Conservation (phyloP, 75 land plant genomes). For the Pinus taeda region DNA sequence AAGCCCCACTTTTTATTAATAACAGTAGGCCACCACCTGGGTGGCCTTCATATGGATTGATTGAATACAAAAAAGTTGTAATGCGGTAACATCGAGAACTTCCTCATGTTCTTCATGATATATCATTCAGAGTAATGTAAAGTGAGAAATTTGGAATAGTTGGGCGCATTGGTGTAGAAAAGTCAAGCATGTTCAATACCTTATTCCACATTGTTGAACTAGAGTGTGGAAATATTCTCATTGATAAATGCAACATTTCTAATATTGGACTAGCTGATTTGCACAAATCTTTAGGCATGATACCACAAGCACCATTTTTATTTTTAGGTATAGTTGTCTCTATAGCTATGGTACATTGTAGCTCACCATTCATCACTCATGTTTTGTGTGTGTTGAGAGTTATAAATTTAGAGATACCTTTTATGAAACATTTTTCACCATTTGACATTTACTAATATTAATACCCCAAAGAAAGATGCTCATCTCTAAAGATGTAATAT, state of each 20-base stretch:
- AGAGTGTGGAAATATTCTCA: conserved; percentile 77
- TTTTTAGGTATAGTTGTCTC: conserved; percentile 69
- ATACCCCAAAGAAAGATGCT: too few relatives aligned
- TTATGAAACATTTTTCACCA: too few relatives aligned
- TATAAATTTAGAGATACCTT: too few relatives aligned
- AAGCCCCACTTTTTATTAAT: conserved; percentile 85
- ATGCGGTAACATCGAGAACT: conserved; percentile 88
- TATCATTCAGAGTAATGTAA: conserved; percentile 63
- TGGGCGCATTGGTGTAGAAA: conserved; percentile 97
- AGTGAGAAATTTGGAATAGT: conserved; percentile 91
- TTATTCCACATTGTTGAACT: conserved; percentile 88
- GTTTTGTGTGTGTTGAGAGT: background rate
- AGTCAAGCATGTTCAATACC: conserved; percentile 96
- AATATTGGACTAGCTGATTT: conserved; percentile 84
- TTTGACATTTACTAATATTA: too few relatives aligned
- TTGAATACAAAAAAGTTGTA: conserved; percentile 86
- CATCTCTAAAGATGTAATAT: too few relatives aligned
- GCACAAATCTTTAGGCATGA: conserved; percentile 79
- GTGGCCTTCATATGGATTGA: conserved; percentile 80
- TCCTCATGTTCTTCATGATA: conserved; percentile 80
- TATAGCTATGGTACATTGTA: conserved; percentile 5
- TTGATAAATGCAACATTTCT: conserved; percentile 76
- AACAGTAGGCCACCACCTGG: conserved; percentile 88
- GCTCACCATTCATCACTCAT: background rate
- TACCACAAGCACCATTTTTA: conserved; percentile 94